Evolutionary conservation across 164 flowering plant species (phyloP), one percentile per base, ranked within the genome.

Genomic region (Annona cherimola): DNA sequence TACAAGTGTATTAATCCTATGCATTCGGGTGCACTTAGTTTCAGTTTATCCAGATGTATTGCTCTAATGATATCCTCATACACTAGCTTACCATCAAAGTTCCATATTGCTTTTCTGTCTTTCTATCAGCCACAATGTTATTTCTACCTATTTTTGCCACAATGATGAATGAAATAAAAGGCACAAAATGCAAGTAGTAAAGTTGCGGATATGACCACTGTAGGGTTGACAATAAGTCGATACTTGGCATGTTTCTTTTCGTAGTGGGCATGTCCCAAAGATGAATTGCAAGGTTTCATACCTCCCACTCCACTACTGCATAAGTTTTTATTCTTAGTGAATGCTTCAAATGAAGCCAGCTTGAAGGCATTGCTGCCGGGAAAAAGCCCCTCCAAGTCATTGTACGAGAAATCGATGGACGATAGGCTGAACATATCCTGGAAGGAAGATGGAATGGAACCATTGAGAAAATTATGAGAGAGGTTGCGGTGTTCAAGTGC

Each of bases 381-480:
- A 3, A 69, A n/a, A 45, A 69, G n/a, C n/a, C n/a, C n/a, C 66
- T 39, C 63, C 26, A 79, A 57, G 43, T 70, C 69, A 40, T 75
- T 73, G 11, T 41, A 61, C 20, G 79, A 76, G 1, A 76, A 16
- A 57, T 75, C 72, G 46, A 73, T 35, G 42, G 4, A 8, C n/a
- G 42, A 41, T 45, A 70, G 42, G 20, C 40, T 12, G 4, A 40
- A 6, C 44, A 73, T 43, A 66, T 12, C 70, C 54, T 72, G 69
- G 26, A 79, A 66, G 4, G 72, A 66, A 3, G 65, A 2, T 19
- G 81, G 81, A 19, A 79, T 69, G 64, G n/a, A 16, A 19, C 69
- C 78, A 71, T 73, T 46, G 67, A 79, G 69, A 7, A 66, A 55
- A 45, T 79, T 79, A 41, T 66, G 68, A 60, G 76, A 72, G 63